A percentile compares a stretch with the other conserved stretches of the same genome.
These are phyloP conservation scores for Collariella sp. DNA, from an alignment of 495 filamentous ascomycete species.

Conservation along the genomic window DNA sequence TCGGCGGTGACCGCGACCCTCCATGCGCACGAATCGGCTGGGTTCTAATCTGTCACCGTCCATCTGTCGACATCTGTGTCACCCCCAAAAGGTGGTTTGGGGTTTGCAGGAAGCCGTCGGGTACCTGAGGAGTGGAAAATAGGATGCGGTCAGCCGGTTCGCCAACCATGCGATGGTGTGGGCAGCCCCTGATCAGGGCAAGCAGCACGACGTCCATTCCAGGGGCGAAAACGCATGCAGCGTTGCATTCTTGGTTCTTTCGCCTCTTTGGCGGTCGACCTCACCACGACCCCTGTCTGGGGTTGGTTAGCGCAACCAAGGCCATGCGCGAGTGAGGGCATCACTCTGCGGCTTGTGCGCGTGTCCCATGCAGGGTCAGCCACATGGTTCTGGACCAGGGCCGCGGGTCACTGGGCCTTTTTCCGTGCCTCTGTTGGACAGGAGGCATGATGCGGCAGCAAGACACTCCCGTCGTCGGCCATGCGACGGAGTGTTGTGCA, in stretches of 20 bases:
- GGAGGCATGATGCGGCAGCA: background rate
- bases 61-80: no score
- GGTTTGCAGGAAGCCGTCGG: no score
- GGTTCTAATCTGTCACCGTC: no score
- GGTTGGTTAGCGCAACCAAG: background rate
- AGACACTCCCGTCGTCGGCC: background rate
- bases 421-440: background rate
- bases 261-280: slow-evolving; percentile 7
- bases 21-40: background rate
- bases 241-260: background rate
- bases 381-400: slow-evolving; percentile 14
- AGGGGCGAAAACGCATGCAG: background rate
- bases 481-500: background rate
- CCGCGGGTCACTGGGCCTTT: background rate
- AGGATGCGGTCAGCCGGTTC: no score
- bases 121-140: no score
- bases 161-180: no score
- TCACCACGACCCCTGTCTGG: background rate
- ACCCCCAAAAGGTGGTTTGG: no score
- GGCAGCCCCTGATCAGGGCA: background rate
- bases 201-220: background rate
- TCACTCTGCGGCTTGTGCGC: background rate
- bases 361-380: slow-evolving; percentile 8
- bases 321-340: background rate
- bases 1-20: background rate